Evolutionary conservation across 2,329 filamentous ascomycete species (phyloP).

Genomic region (Phyllosticta ampelicida): DNA sequence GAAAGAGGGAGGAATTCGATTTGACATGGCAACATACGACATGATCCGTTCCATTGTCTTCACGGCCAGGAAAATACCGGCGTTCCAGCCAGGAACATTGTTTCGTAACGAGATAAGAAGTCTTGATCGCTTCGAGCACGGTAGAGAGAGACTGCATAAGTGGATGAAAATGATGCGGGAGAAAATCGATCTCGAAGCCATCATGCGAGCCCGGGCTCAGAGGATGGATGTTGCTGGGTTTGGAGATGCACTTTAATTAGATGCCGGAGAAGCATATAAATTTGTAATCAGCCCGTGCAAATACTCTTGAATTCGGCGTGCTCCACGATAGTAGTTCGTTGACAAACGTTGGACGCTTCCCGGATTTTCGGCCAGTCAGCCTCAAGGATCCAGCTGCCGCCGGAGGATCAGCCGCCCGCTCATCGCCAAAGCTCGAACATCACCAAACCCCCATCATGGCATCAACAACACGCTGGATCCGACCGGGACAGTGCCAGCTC

Average conservation of each 20-base stretch:
- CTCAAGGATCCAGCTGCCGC: not conserved
- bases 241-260: not conserved
- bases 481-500: conserved; percentile 17
- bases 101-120: not conserved
- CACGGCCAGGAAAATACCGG: not conserved
- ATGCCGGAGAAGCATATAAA: no score
- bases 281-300: no score
- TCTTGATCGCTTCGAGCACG: not conserved
- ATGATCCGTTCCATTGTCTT: not conserved
- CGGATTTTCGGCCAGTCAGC: not conserved
- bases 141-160: not conserved
- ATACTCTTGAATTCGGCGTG: no score
- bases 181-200: not conserved
- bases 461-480: conserved; percentile 17
- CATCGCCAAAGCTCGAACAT: not conserved
- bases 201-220: not conserved
- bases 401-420: not conserved
- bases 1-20: conserved; percentile 50
- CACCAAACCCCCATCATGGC: conserved; percentile 19
- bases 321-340: no score
- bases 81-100: not conserved
- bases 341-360: no score
- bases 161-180: not conserved
- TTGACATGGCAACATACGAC: conserved; percentile 29
- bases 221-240: not conserved